Base-by-base conservation (phyloP, 2,329 filamentous ascomycete genomes). In the Hymenoscyphus fraxineus region DNA sequence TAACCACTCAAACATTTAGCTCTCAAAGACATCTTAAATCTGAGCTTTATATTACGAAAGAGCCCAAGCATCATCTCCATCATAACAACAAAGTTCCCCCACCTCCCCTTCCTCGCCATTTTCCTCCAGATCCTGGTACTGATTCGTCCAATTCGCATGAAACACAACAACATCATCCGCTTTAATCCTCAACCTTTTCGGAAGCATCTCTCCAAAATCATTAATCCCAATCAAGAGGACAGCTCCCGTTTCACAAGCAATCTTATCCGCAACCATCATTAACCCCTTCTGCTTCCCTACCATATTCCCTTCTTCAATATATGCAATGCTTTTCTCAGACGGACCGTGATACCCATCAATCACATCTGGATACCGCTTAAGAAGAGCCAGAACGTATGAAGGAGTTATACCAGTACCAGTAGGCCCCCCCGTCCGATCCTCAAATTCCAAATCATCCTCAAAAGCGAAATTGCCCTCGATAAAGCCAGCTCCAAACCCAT, bases 341-440 rank as follows among this genome's bases (percentile, higher is more conserved):
- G 15, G 40, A 13, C 59, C 27, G 12, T 6, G 27, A 47, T 6
- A 6, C 2, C 41, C 19, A 22, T 61, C 19, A 19, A 61, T 10
- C 4, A 35, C 22, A 61, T 61, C 59, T 27, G 59, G 59, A 61
- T 61, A 61, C 15, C 59, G 40, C 16, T 55, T 61, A 2, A 55
- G 35, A 19, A 51, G 27, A 15, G 31, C 22, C 4, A 32, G 38
- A 10, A 61, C 59, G 22, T 61, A 61, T 38, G 27, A 16, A 9
- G 59, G 59, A 9, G 44, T 61, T 10, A 39, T 44, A 12, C 59
- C 44, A 2, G 59, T 55, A 6, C 27, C 27, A 12, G 41, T 61
- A 41, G 22, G 41, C 44, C 12, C 59, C 4, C 41, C 44, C 12
- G 51, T 40, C 3, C 13, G 13, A 39, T 55, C 59, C 2, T 41